Percentiles rank a stretch among this genome's conserved stretches.
Conservation (phyloP, 352 stramenopile genomes). For the Peronosclerospora sorghi region DNA sequence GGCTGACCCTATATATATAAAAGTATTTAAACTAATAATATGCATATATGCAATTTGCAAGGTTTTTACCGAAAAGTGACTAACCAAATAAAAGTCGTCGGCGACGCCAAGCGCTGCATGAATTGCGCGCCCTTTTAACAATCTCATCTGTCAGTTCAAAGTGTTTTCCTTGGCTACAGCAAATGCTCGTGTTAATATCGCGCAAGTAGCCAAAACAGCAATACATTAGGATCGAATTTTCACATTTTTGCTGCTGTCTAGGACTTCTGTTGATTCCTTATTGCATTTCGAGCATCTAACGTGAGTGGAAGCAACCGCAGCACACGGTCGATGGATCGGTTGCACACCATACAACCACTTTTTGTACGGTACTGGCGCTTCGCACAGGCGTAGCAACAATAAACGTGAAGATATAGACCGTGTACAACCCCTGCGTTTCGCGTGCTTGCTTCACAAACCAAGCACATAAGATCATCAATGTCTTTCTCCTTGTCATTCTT, state of each 20-base stretch:
- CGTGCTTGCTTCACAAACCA: constrained; percentile 49
- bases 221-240: neutral
- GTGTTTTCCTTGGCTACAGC: constrained; percentile 48
- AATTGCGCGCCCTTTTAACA: too few species aligned
- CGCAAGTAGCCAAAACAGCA: neutral
- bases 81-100: too few species aligned
- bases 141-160: constrained; percentile 48
- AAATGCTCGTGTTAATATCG: constrained; percentile 2
- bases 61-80: too few species aligned
- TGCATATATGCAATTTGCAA: too few species aligned
- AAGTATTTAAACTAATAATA: too few species aligned
- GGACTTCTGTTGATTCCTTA: constrained; percentile 21
- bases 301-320: constrained; percentile 64
- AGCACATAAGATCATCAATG: constrained; percentile 52
- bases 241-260: neutral
- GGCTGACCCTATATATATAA: too few species aligned
- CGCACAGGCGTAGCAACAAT: constrained; percentile 68
- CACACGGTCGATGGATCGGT: constrained; percentile 68
- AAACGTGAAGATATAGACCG: constrained; percentile 73
- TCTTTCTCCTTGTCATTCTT: constrained; percentile 25
- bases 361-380: constrained; percentile 51
- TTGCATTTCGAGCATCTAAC: constrained; percentile 30
- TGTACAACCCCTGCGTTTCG: constrained; percentile 61
- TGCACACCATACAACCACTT: constrained; percentile 56
- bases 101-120: too few species aligned